Conservation (phyloP, 805 yeast species). For the Hermanozyma aechmeae region DNA sequence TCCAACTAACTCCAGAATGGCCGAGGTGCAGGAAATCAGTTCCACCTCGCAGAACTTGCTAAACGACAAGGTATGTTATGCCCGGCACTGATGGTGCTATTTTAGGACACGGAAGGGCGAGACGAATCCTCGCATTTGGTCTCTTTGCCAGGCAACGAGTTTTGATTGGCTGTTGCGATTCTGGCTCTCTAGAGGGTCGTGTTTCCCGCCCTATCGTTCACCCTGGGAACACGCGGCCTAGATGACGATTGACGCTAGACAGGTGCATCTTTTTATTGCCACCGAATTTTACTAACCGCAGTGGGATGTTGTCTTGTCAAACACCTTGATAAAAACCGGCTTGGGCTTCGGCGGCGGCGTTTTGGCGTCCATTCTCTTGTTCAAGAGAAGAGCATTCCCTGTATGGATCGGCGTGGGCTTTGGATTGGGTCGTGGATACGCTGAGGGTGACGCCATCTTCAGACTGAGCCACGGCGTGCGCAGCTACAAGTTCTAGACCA, state of each 20-base stretch:
- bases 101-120: no score
- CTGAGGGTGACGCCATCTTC: constrained; percentile 97
- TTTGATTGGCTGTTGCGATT: no score
- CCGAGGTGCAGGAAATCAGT: constrained; percentile 24
- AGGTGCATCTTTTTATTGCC: neutral
- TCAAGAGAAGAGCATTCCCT: constrained; percentile 93
- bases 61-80: constrained; percentile 48
- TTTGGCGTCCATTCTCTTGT: constrained; percentile 77
- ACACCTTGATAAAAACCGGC: constrained; percentile 89
- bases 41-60: constrained; percentile 46
- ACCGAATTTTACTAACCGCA: constrained; percentile 9
- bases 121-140: no score
- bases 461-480: constrained; percentile 49
- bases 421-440: constrained; percentile 95
- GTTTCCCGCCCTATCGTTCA: neutral
- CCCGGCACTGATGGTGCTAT: no score
- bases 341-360: constrained; percentile 97
- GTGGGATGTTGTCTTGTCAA: constrained; percentile 96
- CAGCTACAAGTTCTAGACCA: no score
- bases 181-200: no score
- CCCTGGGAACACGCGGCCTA: neutral
- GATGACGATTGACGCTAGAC: neutral
- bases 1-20: no score
- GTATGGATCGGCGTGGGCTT: constrained; percentile 97
- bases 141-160: no score